Conservation (phyloP, 169 alveolate genomes). For the Cystoisospora suis region DNA sequence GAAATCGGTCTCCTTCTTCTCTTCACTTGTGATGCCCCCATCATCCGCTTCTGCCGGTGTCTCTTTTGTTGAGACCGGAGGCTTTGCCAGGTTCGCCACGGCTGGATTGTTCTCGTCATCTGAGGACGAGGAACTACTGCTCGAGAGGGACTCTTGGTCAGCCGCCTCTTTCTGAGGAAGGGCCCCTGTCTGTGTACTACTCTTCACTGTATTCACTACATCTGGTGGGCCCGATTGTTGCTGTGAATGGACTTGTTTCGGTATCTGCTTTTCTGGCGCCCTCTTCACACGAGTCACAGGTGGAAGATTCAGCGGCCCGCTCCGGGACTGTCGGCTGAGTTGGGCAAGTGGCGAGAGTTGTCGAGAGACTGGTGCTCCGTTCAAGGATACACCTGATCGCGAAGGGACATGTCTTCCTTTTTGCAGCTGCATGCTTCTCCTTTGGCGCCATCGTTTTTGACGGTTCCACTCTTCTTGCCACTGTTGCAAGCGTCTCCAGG, state of each 20-base stretch:
- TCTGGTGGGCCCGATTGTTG: no score
- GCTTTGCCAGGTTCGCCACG: no score
- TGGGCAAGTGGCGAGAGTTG: background rate
- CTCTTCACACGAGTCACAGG: background rate
- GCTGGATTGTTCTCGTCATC: no score
- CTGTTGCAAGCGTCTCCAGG: constrained; percentile 30
- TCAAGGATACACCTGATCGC: no score
- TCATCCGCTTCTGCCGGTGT: background rate
- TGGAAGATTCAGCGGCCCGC: background rate
- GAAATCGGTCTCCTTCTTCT: background rate
- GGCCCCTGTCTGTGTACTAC: no score
- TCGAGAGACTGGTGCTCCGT: no score
- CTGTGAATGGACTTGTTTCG: background rate
- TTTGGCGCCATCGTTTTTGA: background rate
- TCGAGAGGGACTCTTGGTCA: no score
- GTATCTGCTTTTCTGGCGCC: background rate
- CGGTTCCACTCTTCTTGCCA: constrained; percentile 20
- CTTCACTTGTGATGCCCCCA: no score
- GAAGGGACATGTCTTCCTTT: no score
- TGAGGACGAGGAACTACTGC: no score
- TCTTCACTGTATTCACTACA: no score
- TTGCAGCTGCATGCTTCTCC: background rate
- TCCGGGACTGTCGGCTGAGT: background rate
- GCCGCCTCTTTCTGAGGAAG: no score
- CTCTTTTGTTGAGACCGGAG: background rate